Percentiles rank a stretch among this genome's conserved stretches.
Conservation (phyloP, 2,329 filamentous ascomycete genomes). For the Daldinia eschscholtzii region DNA sequence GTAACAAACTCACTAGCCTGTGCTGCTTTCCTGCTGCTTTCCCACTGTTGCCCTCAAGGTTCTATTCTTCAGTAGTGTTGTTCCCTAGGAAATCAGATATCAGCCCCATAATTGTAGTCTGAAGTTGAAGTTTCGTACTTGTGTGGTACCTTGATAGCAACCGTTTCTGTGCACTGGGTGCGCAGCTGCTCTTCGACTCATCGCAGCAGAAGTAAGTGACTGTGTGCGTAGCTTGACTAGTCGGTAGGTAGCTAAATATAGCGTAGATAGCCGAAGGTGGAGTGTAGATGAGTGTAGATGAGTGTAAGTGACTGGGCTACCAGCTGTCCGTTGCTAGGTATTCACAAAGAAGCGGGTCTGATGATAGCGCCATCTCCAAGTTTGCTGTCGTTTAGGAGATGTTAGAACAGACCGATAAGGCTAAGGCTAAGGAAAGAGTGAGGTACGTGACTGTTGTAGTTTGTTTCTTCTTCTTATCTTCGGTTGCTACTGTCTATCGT, state of each 20-base stretch:
- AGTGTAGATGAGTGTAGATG: not conserved
- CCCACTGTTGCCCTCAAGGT: no score
- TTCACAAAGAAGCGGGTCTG: not conserved
- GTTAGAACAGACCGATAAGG: not conserved
- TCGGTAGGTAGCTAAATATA: not conserved
- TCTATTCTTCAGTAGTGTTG: no score
- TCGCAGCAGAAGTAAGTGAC: not conserved
- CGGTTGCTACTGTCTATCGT: not conserved
- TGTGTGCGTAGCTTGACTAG: not conserved
- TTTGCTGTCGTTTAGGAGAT: not conserved
- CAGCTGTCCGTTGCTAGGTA: not conserved
- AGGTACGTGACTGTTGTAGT: not conserved
- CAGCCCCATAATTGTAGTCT: no score
- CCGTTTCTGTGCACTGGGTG: not conserved
- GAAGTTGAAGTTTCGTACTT: not conserved
- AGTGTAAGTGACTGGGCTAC: not conserved
- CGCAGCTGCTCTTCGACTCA: not conserved
- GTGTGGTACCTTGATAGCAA: not conserved
- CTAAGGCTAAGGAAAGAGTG: not conserved
- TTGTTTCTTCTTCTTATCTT: not conserved
- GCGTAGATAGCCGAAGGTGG: not conserved
- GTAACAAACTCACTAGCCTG: no score
- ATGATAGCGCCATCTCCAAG: not conserved
- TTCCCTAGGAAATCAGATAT: no score
- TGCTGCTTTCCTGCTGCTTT: no score